Conservation (phyloP, 1,284 basidiomycete genomes). For the Tilletia setariae region DNA sequence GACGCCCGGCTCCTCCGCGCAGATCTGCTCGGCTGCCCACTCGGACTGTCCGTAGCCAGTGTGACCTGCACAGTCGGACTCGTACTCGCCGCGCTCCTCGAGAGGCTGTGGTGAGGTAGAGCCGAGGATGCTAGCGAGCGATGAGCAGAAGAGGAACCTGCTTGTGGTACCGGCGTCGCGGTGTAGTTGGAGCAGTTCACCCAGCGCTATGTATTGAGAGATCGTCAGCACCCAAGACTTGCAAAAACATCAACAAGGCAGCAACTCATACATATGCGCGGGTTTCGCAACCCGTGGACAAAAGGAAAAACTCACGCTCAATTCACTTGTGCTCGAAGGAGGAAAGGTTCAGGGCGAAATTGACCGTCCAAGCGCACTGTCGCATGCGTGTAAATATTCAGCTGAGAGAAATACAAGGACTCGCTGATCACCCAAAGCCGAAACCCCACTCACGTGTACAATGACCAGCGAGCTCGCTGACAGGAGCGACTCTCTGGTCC, state of each 20-base stretch:
- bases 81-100: conserved; percentile 17
- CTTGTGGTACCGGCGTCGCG: conserved; percentile 56
- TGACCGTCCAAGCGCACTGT: conserved; percentile 45
- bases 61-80: conserved; percentile 56
- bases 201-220: conserved; percentile 24
- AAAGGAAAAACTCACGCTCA: conserved; percentile 13
- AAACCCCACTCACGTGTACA: conserved; percentile 13
- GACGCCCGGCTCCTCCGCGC: conserved; percentile 33
- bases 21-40: conserved; percentile 66
- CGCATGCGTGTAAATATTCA: conserved; percentile 18
- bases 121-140: conserved; percentile 57
- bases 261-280: too few species aligned
- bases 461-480: not conserved
- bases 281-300: conserved; percentile 16
- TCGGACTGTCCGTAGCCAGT: conserved; percentile 64
- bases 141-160: conserved; percentile 63
- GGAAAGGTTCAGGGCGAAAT: conserved; percentile 33
- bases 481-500: not conserved
- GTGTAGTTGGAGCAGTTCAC: conserved; percentile 61
- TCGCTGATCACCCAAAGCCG: too few species aligned
- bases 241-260: too few species aligned
- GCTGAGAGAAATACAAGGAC: not conserved
- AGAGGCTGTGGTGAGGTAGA: conserved; percentile 24
- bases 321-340: conserved; percentile 37
- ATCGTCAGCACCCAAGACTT: not conserved